Evolutionary conservation across 257 asterid species (phyloP), one percentile per base, ranked within the genome.

Genomic region (Osmanthus fragrans): DNA sequence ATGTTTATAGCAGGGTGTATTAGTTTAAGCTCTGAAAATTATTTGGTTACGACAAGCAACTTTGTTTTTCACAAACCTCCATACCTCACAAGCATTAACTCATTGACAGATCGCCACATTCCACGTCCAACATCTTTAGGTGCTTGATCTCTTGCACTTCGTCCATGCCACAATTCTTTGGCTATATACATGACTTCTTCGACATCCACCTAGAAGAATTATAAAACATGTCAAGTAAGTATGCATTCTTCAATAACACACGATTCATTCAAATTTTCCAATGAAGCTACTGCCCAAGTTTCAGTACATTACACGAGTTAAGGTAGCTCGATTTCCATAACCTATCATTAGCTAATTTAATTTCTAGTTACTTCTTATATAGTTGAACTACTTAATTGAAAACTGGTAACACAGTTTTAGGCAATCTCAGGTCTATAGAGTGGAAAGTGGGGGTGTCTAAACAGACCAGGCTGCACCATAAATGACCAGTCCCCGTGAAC

Each of bases 21-120:
- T 37, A 76, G 74, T 47, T 73, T 73, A 76, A 75, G 34, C 42
- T 1, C 23, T 16, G 21, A 19, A 51, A 16, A 51, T 4, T 5
- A 18, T 51, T 49, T 5, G 5, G 60, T 19, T 51, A 51, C 5
- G 29, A 60, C 67, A 60, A 60, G 67, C 27, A 60, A 60, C 64
- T 60, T 60, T 23, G 67, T 60, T 18, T 60, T 60, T 33, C 23
- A 77, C 39, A 64, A 76, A 13, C 18, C 36, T 71, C 56, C 78
- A 42, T 82, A 94, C 99, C 99, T 94, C 87, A 92, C 84, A 74
- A 94, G 96, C 84, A 94, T 91, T 75, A 94, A 85, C 75, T 92
- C 99, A 39, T 90, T 91, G 79, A 91, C 84, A 36, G 97, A 92
- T 76, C 97, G 99, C 97, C 99, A 94, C 98, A 95, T 93, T 79